A percentile compares a stretch with the other conserved stretches of the same genome.
These are phyloP conservation scores for Pyrenophora teres DNA, from an alignment of 2,329 filamentous ascomycete genomes.

Conservation along the genomic window DNA sequence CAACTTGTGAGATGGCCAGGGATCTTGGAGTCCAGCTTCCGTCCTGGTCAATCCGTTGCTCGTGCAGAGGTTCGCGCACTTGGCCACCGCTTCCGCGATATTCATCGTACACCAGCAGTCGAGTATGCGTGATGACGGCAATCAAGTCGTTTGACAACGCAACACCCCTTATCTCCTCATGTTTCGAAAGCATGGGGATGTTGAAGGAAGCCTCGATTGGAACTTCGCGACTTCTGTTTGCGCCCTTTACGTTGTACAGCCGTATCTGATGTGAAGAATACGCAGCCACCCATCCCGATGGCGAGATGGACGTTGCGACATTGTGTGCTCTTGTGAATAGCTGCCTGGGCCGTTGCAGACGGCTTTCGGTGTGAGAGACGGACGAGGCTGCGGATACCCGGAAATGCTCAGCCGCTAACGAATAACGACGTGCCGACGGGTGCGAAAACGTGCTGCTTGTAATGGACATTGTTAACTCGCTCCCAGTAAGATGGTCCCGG, in stretches of 20 bases:
- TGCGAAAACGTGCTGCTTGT: slow-evolving; percentile 2
- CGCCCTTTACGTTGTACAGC: slow-evolving; percentile 17
- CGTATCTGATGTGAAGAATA: slow-evolving; percentile 20
- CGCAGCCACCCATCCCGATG: slow-evolving; percentile 21
- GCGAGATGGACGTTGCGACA: slow-evolving; percentile 22
- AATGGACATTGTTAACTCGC: slow-evolving; percentile 10
- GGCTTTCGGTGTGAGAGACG: slow-evolving; percentile 7
- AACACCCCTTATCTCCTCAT: slow-evolving; percentile 22
- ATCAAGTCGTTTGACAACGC: slow-evolving; percentile 28
- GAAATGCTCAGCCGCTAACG: slow-evolving; percentile 5
- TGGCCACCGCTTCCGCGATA: slow-evolving; percentile 11
- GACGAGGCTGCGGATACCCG: slow-evolving; percentile 13
- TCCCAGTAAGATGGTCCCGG: slow-evolving; percentile 2
- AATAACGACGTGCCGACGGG: slow-evolving; percentile 6
- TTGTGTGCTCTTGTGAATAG: slow-evolving; percentile 6
- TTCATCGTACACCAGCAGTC: slow-evolving; percentile 24
- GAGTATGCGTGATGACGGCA: slow-evolving; percentile 26
- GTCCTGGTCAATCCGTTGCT: slow-evolving; percentile 15
- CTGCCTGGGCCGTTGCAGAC: slow-evolving; percentile 9
- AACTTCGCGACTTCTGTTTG: slow-evolving; percentile 7
- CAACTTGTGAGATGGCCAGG: slow-evolving; percentile 20
- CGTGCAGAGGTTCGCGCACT: slow-evolving; percentile 4
- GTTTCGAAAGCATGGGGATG: slow-evolving; percentile 1
- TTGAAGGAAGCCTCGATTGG: not conserved
- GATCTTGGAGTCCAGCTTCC: slow-evolving; percentile 23